These are phyloP conservation scores for Fennellomyces sp. DNA, from an alignment of 371 early-diverging fungal genomes.

Conservation along the genomic window DNA sequence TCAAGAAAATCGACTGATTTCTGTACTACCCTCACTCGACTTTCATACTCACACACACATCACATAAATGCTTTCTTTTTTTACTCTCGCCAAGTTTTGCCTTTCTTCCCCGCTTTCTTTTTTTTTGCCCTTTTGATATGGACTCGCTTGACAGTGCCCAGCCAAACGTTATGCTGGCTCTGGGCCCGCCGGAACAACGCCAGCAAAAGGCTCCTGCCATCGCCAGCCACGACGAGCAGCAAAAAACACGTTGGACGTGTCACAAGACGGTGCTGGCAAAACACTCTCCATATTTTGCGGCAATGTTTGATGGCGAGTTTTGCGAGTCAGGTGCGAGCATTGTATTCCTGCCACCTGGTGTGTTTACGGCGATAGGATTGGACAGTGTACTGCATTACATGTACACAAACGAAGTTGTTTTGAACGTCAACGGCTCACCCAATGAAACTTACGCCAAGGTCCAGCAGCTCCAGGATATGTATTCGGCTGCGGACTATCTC, in stretches of 20 bases:
- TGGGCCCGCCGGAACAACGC: slow-evolving; percentile 15
- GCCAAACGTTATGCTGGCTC: slow-evolving; percentile 32
- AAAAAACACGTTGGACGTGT: slow-evolving; percentile 25
- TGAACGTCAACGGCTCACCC: slow-evolving; percentile 1
- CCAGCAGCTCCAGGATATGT: slow-evolving; percentile 17
- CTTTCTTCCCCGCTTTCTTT: slow-evolving; percentile 4
- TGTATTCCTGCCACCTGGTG: slow-evolving; percentile 26
- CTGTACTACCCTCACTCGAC: slow-evolving; percentile 13
- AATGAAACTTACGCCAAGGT: background rate
- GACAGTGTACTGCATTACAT: slow-evolving; percentile 31
- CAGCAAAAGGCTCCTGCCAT: background rate
- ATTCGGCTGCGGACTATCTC: slow-evolving; percentile 26
- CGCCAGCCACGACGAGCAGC: background rate
- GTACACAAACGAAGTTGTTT: slow-evolving; percentile 28
- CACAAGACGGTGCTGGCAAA: slow-evolving; percentile 33
- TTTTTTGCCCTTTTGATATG: background rate
- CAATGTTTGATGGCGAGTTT: slow-evolving; percentile 41
- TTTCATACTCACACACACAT: background rate
- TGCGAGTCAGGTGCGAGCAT: slow-evolving; percentile 30
- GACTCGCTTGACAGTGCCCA: background rate
- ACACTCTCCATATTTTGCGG: slow-evolving; percentile 42
- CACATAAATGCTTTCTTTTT: slow-evolving; percentile 2
- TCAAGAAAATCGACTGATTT: slow-evolving; percentile 4
- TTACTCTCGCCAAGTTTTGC: slow-evolving; percentile 5
- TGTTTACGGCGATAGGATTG: slow-evolving; percentile 23